Evolutionary conservation across 2,329 filamentous ascomycete species (phyloP), one percentile per base, ranked within the genome.

Genomic region (Pseudogymnoascus verrucosus): DNA sequence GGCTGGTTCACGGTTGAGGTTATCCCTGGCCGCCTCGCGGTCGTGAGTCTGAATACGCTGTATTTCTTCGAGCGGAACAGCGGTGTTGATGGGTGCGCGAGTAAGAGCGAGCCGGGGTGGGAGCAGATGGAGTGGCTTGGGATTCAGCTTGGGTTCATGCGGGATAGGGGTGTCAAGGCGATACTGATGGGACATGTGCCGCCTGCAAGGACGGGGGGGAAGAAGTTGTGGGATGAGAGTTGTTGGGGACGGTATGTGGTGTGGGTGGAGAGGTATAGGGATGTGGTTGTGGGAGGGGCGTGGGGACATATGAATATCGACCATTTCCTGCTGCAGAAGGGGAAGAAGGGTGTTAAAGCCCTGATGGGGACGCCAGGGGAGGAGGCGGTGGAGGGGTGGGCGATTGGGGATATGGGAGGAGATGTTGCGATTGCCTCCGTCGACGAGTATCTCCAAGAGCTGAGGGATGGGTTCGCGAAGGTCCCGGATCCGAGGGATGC

Each of bases 251-350:
- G 96, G 74, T 99, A 96, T 76, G 89, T 91, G 0, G 78, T 98
- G 3, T 98, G 93, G 91, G 78, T 93, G 71, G 84, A 86, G 69
- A 91, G 96, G 74, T 99, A 92, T 75, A 89, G 95, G 36, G 95
- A 99, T 74, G 88, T 99, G 39, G 82, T 99, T 19, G 82, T 93
- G 19, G 86, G 84, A 11, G 86, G 86, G 26, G 72, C 96, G 5
- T 99, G 89, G 72, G 95, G 93, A 1, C 95, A 99, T 74, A 98
- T 99, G 95, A 99, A 99, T 72, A 90, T 97, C 68, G 95, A 99
- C 71, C 95, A 99, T 75, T 99, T 99, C 76, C 84, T 98, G 72
- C 78, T 99, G 14, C 91, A 96, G 70, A 93, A 98, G 73, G 90
- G 87, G 64, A 81, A 89, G 42, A 84, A 96, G 0, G 81, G 97